Evolutionary conservation across 768 basidiomycete genomes (phyloP), one percentile per base, ranked within the genome.

Genomic region (Suillus decipiens): DNA sequence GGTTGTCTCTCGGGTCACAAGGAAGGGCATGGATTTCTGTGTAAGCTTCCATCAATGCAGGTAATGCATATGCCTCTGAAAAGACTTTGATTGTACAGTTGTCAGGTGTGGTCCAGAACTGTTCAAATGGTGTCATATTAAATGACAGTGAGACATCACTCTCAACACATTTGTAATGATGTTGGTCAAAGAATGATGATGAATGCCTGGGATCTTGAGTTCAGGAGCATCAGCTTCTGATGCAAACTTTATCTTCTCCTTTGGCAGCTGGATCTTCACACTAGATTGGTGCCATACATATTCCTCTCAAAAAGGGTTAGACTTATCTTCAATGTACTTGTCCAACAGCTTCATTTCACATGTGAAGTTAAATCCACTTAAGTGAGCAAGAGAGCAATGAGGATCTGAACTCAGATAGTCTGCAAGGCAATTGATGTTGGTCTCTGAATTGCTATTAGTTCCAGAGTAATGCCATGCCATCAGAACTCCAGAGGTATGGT

Each of bases 211-310:
- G 43, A 63, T 34, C 10, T 28, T n/a, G 2, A 55, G 62, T 3
- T 50, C 11, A 1, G 65, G 65, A 2, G 62, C 45, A 33, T 60
- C 54, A 11, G 22, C 14, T 48, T 66, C 59, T 1, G 62, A 56
- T 45, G 4, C 10, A 11, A 55, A 15, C 28, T 59, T 42, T 69
- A 71, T 61, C 60, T 22, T 45, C n/a, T 45, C 45, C 45, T 22
- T 45, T 5, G 45, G 45, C 7, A 45, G 14, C 15, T 10, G 5
- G 4, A 45, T n/a, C 45, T 70, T 22, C 72, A 73, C 10, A 63
- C 65, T 0, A 61, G 61, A 22, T 63, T 65, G 5, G 61, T 67
- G 75, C 76, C 76, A 0, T 68, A 68, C 37, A 28, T 59, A 64
- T 17, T 60, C 54, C 3, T 60, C 63, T 67, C 60, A 2, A 62